A percentile compares a stretch with the other conserved stretches of the same genome.
These are phyloP conservation scores for Hymenoscyphus albidus DNA, from an alignment of 2,329 filamentous ascomycete genomes.

Conservation along the genomic window DNA sequence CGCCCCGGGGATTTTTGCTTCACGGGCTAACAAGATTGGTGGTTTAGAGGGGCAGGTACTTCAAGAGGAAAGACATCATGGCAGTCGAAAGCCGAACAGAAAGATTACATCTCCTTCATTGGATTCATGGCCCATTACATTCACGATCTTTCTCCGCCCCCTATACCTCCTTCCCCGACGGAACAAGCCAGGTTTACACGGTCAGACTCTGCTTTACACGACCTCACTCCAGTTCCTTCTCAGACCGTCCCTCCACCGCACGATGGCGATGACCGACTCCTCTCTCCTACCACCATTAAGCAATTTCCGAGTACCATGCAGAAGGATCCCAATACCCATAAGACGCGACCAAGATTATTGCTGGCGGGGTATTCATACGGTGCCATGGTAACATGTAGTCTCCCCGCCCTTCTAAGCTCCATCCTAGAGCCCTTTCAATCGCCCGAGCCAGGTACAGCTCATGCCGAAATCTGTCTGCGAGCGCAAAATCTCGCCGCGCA, in stretches of 20 bases:
- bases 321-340: not conserved
- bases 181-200: constrained; percentile 14
- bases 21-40: constrained; percentile 17
- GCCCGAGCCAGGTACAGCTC: constrained; percentile 52
- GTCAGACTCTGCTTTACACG: constrained; percentile 21
- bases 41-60: constrained; percentile 64
- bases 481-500: constrained; percentile 65
- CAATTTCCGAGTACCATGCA: not conserved
- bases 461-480: constrained; percentile 65
- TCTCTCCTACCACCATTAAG: not conserved
- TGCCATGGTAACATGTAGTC: constrained; percentile 70
- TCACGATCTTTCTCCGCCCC: constrained; percentile 40
- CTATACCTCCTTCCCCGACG: constrained; percentile 3
- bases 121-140: constrained; percentile 76
- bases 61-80: constrained; percentile 81
- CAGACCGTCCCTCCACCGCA: constrained; percentile 20
- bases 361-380: constrained; percentile 89
- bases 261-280: constrained; percentile 10
- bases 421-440: constrained; percentile 52
- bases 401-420: constrained; percentile 52
- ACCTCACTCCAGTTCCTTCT: constrained; percentile 28
- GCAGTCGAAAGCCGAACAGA: constrained; percentile 75
- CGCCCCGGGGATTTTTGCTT: not conserved
- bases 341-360: constrained; percentile 43
- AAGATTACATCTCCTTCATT: constrained; percentile 79